Base-by-base conservation (phyloP, 2,329 filamentous ascomycete genomes). In the Podosphaera aphanis region DNA sequence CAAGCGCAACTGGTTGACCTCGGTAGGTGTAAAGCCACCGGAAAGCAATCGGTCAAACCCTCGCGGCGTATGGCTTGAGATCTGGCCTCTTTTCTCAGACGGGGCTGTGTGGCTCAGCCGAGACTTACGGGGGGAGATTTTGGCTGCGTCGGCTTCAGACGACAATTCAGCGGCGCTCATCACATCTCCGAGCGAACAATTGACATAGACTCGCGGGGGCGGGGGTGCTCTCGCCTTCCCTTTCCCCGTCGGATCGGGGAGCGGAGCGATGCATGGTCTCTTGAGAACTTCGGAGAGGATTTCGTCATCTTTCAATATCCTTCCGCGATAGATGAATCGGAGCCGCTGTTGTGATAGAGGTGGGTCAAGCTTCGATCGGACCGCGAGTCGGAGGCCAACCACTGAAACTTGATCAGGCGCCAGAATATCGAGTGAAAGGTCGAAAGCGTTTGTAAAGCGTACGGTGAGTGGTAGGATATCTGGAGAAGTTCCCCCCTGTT, bases 321-420 rank as follows among this genome's bases (percentile, higher is more conserved):
- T 85, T 50, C 90, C 90, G 44, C 83, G 74, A 61, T 93, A 77
- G 60, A 95, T 94, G 51, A 98, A 75, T 49, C 88, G 83, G 27
- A 95, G 73, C 31, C 84, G 79, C 50, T 74, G 76, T 37, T 71
- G 67, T 13, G 76, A 71, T 51, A 77, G 69, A 29, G 71, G 64
- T 29, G 65, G 57, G 5, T 77, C 69, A 19, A 94, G 73, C 40
- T 79, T 71, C 7, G 68, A 62, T 53, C 90, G 84, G 58, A 95
- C 83, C 44, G 80, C 69, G 55, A 81, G 78, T 62, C 93, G 93
- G 47, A 95, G 71, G 1, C 79, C 74, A 46, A 84, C 71, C 46
- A 83, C 73, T 37, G 83, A 83, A 10, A 79, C 85, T 27, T 68
- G 67, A 42, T 68, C 62, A 0, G 86, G 83, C 5, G 68, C 64